A percentile compares a stretch with the other conserved stretches of the same genome.
Conservation (phyloP, 768 basidiomycete genomes). For the Lactarius hatsudake region DNA sequence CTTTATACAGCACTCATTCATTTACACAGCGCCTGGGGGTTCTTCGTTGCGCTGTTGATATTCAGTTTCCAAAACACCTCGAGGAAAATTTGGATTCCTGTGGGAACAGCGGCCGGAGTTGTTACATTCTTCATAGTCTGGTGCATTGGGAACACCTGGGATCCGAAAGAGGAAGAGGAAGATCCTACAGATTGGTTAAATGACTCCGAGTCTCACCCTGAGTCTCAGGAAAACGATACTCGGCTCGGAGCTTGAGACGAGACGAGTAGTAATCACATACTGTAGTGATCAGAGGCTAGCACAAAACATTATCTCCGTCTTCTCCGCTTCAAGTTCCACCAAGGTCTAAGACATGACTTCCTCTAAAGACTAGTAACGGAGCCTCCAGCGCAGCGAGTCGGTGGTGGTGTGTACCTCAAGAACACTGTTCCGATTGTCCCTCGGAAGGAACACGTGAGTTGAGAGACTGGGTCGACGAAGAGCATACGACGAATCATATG, state of each 20-base stretch:
- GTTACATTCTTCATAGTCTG: slow-evolving; percentile 2
- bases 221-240: not conserved
- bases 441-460: too few species aligned
- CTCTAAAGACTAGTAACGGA: not conserved
- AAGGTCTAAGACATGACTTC: not conserved
- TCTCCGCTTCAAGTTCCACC: not conserved
- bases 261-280: not conserved
- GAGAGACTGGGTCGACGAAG: too few species aligned
- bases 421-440: too few species aligned
- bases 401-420: too few species aligned
- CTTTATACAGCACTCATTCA: not conserved
- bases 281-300: not conserved
- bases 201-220: too few species aligned
- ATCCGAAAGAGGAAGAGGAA: not conserved
- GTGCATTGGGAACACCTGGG: slow-evolving; percentile 12
- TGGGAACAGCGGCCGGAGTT: not conserved
- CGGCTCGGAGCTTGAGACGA: not conserved
- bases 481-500: too few species aligned
- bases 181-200: not conserved
- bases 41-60: slow-evolving; percentile 38
- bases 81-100: not conserved
- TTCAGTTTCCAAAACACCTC: slow-evolving; percentile 3
- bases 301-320: not conserved
- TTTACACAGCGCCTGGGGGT: slow-evolving; percentile 37
- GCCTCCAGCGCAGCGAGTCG: too few species aligned